Evolutionary conservation across 495 filamentous ascomycete genomes (phyloP), one percentile per base, ranked within the genome.

Genomic region (Poronia punctata): DNA sequence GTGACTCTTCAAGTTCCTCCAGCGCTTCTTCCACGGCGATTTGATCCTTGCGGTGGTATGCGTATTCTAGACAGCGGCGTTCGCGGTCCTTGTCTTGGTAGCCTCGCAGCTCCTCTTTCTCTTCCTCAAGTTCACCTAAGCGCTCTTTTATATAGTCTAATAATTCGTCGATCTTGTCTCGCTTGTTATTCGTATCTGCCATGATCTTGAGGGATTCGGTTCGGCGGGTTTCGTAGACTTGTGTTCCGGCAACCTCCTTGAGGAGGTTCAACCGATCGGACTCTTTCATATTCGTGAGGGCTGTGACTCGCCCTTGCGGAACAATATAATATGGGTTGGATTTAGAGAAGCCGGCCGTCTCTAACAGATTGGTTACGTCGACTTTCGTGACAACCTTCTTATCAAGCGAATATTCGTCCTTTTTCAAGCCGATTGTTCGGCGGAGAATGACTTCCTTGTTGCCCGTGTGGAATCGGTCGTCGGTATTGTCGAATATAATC

Each of bases 271-370:
- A 59, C 37, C 92, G 74, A 52, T 95, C 89, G 1, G 78, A 75
- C 54, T 99, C 92, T 60, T 95, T 94, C 93, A 96, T 97, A 54
- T 96, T 99, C 15, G 92, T 99, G 50, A 99, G 73, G 16, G 86
- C 82, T 0, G 93, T 96, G 35, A 99, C 88, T 45, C 93, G 84
- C 22, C 92, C 92, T 56, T 99, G 92, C 2, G 93, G 92, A 1
- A 99, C 92, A 49, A 99, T 99, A 57, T 97, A 99, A 69, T 96
- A 99, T 15, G 92, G 92, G 61, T 99, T 99, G 42, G 89, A 94
- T 44, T 86, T 83, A 36, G 89, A 95, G 61, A 99, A 97, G 15
- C 92, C 92, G 4, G 92, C 92, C 7, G 87, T 89, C 60, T 99
- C 92, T 14, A 99, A 78, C 22, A 97, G 74, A 58, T 95, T 95